phyloP scores from a whole-genome alignment of 768 basidiomycete species.

The Filobasidium wieringae region DNA sequence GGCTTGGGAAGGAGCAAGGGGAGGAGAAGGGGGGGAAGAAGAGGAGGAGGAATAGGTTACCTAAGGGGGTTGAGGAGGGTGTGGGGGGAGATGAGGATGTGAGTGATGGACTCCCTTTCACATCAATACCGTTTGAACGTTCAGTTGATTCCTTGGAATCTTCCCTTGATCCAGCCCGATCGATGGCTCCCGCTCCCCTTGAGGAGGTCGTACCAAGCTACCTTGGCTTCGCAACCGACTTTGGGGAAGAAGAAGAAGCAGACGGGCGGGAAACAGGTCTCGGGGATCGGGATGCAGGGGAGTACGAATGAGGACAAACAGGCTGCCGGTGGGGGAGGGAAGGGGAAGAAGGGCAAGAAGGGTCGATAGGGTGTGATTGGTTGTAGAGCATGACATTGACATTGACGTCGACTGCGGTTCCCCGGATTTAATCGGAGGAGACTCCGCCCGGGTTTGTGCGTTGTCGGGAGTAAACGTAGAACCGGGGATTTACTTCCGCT shows the following conservation, averaged over 20 bases:
- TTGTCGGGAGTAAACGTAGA: too few species aligned
- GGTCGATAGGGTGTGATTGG: slow-evolving; percentile 12
- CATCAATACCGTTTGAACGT: too few species aligned
- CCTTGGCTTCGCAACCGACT: background rate
- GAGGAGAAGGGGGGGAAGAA: background rate
- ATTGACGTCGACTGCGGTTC: too few species aligned
- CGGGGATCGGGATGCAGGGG: slow-evolving; percentile 36
- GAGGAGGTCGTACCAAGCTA: slow-evolving; percentile 23
- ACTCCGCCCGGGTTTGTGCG: too few species aligned
- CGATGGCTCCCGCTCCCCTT: slow-evolving; percentile 38
- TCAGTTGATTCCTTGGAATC: too few species aligned
- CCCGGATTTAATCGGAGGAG: too few species aligned
- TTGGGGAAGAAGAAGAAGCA: slow-evolving; percentile 35
- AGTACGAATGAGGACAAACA: slow-evolving; percentile 14
- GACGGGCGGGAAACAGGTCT: slow-evolving; percentile 33
- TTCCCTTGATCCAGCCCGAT: slow-evolving; percentile 29
- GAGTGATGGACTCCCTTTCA: too few species aligned
- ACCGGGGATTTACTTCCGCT: too few species aligned
- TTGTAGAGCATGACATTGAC: too few species aligned
- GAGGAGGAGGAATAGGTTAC: slow-evolving; percentile 33
- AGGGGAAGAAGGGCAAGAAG: slow-evolving; percentile 21
- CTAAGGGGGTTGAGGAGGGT: slow-evolving; percentile 31
- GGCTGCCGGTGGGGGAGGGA: slow-evolving; percentile 12
- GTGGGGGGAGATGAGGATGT: slow-evolving; percentile 36
- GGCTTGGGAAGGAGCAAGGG: background rate